Base-by-base conservation (phyloP, 2,329 filamentous ascomycete genomes). In the Acrocalymma vagum region DNA sequence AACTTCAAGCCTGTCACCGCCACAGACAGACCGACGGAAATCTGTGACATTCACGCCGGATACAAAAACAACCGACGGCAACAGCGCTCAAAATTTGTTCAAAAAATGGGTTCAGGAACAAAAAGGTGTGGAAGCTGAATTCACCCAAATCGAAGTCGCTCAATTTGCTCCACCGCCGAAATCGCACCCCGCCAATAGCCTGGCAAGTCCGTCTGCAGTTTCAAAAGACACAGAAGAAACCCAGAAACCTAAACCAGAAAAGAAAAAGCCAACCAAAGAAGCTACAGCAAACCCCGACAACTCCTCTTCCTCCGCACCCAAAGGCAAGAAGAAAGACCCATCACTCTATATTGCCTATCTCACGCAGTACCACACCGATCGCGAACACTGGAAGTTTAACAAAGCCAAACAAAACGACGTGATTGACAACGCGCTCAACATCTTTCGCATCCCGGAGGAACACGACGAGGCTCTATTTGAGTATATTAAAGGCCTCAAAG, bases 341-440 rank as follows among this genome's bases (percentile, higher is more conserved):
- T 78, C 82, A 30, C 80, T 85, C 10, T 86, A 90, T 42, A 77
- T 95, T 11, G 78, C 82, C 37, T 96, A 96, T 66, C 80, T 96
- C 29, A 78, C 78, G 30, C 83, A 86, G 63, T 96, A 91, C 79
- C 79, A 88, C 70, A 80, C 79, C 39, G 80, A 84, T 46, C 84
- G 84, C 42, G 75, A 79, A 8, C 78, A 77, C 55, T 97, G 93
- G 93, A 96, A 96, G 70, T 97, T 96, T 77, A 95, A 95, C 76
- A 96, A 96, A 74, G 92, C 90, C 57, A 84, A 90, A 63, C 92
- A 96, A 70, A 89, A 86, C 38, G 83, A 89, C 55, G 77, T 96
- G 9, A 82, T 96, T 63, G 93, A 94, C 69, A 85, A 95, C 74
- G 73, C 88, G 29, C 89, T 95, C 65, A 84, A 88, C 54, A 73